Conservation (phyloP, 1,284 basidiomycete species). For the Apiotrichum brassicae region DNA sequence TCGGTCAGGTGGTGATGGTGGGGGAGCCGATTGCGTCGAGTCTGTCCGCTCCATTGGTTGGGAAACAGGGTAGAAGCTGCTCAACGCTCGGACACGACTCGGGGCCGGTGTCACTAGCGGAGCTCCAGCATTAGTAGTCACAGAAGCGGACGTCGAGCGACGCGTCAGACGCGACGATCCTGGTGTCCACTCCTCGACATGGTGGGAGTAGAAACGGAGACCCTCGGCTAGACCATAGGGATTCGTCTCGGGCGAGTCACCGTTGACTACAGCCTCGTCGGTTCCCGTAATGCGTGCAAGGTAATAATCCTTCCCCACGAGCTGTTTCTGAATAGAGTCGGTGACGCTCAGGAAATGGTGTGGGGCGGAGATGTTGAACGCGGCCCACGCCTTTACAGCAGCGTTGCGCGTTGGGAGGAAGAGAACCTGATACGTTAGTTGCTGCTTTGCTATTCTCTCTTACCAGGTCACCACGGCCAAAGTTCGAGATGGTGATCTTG, state of each 20-base stretch:
- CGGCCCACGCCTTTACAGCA: constrained; percentile 89
- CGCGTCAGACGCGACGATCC: neutral
- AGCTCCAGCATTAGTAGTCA: neutral
- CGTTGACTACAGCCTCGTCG: constrained; percentile 73
- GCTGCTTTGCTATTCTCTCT: too few relatives aligned
- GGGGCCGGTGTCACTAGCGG: neutral
- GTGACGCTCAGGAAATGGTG: constrained; percentile 92
- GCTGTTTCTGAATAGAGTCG: constrained; percentile 72
- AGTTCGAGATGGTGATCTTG: constrained; percentile 90
- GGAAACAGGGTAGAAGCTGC: constrained; percentile 1
- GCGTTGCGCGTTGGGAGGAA: constrained; percentile 94
- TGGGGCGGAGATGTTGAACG: constrained; percentile 92
- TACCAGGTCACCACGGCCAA: constrained; percentile 75
- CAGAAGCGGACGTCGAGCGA: constrained; percentile 4
- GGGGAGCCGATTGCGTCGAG: neutral
- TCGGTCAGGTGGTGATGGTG: neutral
- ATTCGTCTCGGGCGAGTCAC: constrained; percentile 52
- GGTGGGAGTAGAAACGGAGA: constrained; percentile 85
- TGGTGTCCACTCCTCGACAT: constrained; percentile 85
- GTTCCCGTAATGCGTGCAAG: constrained; percentile 86
- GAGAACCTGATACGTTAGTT: constrained; percentile 51
- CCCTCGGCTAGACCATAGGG: constrained; percentile 68
- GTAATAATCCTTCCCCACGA: constrained; percentile 84
- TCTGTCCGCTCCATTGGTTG: neutral
- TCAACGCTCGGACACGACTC: neutral